Evolutionary conservation across 208 protist genomes (phyloP).

Genomic region (Wallacemonas sp.): DNA sequence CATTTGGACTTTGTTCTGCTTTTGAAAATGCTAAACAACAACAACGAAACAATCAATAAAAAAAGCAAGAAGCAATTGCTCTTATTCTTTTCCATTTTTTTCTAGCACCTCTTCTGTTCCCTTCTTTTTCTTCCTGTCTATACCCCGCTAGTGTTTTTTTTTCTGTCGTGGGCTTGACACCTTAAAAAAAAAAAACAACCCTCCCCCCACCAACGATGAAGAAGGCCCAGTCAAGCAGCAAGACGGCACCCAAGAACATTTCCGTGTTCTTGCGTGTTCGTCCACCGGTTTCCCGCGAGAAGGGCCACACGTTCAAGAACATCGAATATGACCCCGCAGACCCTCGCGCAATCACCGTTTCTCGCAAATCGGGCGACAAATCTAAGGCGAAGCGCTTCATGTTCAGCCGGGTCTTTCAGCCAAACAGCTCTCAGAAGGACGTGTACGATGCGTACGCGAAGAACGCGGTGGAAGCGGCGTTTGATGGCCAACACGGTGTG

Average conservation of each 20-base stretch:
- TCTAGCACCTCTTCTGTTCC: too few species aligned
- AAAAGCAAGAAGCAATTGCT: not conserved
- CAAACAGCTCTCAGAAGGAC: constrained; percentile 52
- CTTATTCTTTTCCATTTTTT: not conserved
- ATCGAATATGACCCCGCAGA: constrained; percentile 62
- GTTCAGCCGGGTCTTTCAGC: constrained; percentile 79
- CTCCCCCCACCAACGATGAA: constrained; percentile 27
- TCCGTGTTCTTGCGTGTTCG: constrained; percentile 86
- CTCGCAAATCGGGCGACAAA: constrained; percentile 45
- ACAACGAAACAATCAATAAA: not conserved
- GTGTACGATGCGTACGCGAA: constrained; percentile 80
- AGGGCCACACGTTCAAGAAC: constrained; percentile 73
- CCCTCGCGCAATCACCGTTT: constrained; percentile 39
- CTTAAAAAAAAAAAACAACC: too few species aligned
- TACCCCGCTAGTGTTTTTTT: not conserved
- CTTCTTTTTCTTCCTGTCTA: constrained; percentile 7
- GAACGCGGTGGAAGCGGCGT: constrained; percentile 80
- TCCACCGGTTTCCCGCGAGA: constrained; percentile 70
- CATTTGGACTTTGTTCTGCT: not conserved
- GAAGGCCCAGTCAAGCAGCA: constrained; percentile 40
- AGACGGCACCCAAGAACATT: constrained; percentile 81
- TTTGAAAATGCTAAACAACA: not conserved
- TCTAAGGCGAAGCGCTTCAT: constrained; percentile 47
- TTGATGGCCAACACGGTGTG: constrained; percentile 88
- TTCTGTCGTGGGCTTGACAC: too few species aligned